Percentiles rank a stretch among this genome's conserved stretches.
These are phyloP conservation scores for Mortierella sp. DNA, from an alignment of 371 early-diverging fungal species.

Conservation along the genomic window DNA sequence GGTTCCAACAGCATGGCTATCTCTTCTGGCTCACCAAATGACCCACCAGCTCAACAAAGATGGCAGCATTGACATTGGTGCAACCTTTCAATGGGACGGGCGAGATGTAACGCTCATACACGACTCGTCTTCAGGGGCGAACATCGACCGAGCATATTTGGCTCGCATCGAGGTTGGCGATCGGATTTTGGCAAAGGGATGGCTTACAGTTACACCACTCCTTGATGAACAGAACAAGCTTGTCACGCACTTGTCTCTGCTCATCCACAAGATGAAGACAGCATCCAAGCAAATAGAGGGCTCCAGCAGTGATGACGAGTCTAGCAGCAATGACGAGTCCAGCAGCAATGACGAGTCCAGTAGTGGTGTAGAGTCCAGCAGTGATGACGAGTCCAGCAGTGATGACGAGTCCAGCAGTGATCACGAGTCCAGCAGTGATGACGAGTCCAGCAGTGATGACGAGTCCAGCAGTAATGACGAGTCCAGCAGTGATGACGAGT, in stretches of 20 bases:
- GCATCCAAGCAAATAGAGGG: conserved; percentile 4
- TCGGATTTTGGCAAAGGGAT: conserved; percentile 6
- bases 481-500: too few relatives aligned
- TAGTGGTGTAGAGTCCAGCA: too few relatives aligned
- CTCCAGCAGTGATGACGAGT: too few relatives aligned
- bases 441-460: too few relatives aligned
- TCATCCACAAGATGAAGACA: conserved; percentile 1
- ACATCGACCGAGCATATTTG: conserved; percentile 2
- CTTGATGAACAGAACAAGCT: conserved; percentile 2
- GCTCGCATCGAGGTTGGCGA: conserved; percentile 7
- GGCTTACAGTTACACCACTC: not conserved
- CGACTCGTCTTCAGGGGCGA: conserved; percentile 4
- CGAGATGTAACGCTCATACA: conserved; percentile 10
- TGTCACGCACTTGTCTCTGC: conserved; percentile 1
- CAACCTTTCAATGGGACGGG: conserved; percentile 10
- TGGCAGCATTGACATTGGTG: conserved; percentile 3
- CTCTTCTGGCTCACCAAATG: conserved; percentile 4
- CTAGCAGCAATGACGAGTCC: too few relatives aligned
- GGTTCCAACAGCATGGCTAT: conserved; percentile 10
- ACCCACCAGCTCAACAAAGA: conserved; percentile 4
- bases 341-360: too few relatives aligned
- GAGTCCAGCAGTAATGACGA: too few relatives aligned
- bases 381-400: not conserved
- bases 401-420: too few relatives aligned
- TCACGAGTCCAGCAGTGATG: too few relatives aligned